These are phyloP conservation scores for Onygenales sp. DNA, from an alignment of 2,329 filamentous ascomycete species.

Conservation along the genomic window DNA sequence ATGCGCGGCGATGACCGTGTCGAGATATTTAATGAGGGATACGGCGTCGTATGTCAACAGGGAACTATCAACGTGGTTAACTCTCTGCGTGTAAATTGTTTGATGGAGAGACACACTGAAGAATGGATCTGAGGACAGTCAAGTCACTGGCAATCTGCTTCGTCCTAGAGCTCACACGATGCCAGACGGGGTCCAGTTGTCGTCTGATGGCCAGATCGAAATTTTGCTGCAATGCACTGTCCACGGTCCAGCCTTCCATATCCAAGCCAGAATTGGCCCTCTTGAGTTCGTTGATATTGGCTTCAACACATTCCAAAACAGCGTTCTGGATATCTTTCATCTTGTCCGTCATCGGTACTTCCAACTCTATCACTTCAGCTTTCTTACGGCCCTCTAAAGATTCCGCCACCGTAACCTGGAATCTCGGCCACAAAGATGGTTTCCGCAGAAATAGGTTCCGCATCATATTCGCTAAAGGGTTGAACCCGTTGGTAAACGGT, in stretches of 20 bases:
- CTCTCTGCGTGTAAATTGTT: background rate
- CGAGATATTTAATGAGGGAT: constrained; percentile 83
- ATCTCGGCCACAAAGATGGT: constrained; percentile 83
- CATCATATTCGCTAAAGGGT: constrained; percentile 82
- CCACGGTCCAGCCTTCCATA: constrained; percentile 94
- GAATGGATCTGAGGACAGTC: constrained; percentile 68
- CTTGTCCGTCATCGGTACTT: constrained; percentile 87
- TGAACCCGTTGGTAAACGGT: constrained; percentile 78
- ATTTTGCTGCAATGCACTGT: constrained; percentile 83
- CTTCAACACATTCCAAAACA: constrained; percentile 90
- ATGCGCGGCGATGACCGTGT: constrained; percentile 86
- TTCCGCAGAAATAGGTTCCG: constrained; percentile 84
- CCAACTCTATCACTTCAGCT: constrained; percentile 93
- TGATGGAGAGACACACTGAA: constrained; percentile 47
- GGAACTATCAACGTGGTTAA: constrained; percentile 30
- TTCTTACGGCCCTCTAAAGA: constrained; percentile 85
- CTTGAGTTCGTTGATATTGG: constrained; percentile 86
- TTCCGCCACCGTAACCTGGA: constrained; percentile 81
- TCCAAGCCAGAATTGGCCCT: constrained; percentile 84
- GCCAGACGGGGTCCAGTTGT: constrained; percentile 94
- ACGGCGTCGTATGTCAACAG: constrained; percentile 83
- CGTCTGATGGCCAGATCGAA: constrained; percentile 83
- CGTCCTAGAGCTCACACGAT: constrained; percentile 89
- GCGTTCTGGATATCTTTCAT: constrained; percentile 94
- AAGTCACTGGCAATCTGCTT: constrained; percentile 89